Conservation (phyloP, 768 basidiomycete species). For the Strobilomyces echinocephalus region DNA sequence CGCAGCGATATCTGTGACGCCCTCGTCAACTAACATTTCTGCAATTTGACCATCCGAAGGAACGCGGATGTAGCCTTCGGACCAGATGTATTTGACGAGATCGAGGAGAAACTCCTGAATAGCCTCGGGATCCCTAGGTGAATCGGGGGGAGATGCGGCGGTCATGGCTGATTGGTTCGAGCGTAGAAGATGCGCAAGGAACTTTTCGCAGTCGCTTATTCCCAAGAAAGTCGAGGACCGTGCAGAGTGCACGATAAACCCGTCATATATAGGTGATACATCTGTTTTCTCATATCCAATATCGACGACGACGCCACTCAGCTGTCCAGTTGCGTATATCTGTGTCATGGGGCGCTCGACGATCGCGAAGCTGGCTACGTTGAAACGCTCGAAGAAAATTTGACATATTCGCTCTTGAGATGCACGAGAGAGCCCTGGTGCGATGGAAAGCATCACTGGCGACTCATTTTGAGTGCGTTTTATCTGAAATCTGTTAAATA, state of each 20-base stretch:
- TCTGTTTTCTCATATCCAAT: slow-evolving; percentile 74
- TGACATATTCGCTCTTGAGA: slow-evolving; percentile 73
- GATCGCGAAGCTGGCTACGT: slow-evolving; percentile 76
- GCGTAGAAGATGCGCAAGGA: slow-evolving; percentile 69
- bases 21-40: slow-evolving; percentile 66
- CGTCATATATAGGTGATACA: slow-evolving; percentile 74
- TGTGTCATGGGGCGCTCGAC: slow-evolving; percentile 83
- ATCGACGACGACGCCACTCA: slow-evolving; percentile 77
- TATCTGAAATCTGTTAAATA: slow-evolving; percentile 70
- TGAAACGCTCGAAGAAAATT: slow-evolving; percentile 90
- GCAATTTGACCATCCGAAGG: slow-evolving; percentile 71
- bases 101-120: slow-evolving; percentile 52
- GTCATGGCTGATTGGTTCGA: slow-evolving; percentile 62
- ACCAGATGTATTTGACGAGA: slow-evolving; percentile 60
- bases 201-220: slow-evolving; percentile 64
- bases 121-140: slow-evolving; percentile 41
- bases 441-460: slow-evolving; percentile 72
- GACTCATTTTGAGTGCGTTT: slow-evolving; percentile 85
- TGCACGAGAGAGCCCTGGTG: slow-evolving; percentile 57
- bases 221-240: slow-evolving; percentile 61
- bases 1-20: slow-evolving; percentile 85
- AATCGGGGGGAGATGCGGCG: slow-evolving; percentile 51
- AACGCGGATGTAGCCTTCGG: slow-evolving; percentile 63
- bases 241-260: slow-evolving; percentile 52
- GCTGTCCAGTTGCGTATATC: slow-evolving; percentile 68